Evolutionary conservation across 2,329 filamentous ascomycete species (phyloP).

Genomic region (Claviceps africana): DNA sequence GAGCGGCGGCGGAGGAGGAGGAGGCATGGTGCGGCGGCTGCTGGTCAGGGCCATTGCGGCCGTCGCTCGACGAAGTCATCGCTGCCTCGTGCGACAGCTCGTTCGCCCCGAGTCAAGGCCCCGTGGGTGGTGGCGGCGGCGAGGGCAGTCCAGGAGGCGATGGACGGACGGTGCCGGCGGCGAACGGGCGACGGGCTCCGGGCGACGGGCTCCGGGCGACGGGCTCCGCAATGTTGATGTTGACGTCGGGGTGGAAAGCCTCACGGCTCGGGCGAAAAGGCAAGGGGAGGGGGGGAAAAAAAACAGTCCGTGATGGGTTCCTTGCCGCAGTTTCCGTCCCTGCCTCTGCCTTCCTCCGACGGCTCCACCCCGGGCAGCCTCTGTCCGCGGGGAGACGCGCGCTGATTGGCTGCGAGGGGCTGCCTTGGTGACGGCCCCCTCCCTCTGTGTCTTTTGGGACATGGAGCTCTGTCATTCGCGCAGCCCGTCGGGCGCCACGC

Average conservation of each 20-base stretch:
- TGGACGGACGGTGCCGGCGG: background rate
- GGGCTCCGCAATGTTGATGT: constrained; percentile 1
- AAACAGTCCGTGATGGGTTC: too few relatives aligned
- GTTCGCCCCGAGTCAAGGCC: constrained; percentile 28
- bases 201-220: too few relatives aligned
- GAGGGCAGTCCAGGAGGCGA: background rate
- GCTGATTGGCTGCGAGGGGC: constrained; percentile 11
- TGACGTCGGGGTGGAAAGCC: background rate
- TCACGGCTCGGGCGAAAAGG: constrained; percentile 12
- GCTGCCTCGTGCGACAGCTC: constrained; percentile 41
- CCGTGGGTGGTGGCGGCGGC: background rate
- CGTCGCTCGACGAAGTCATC: constrained; percentile 46
- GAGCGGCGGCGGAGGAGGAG: background rate
- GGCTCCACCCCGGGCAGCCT: background rate
- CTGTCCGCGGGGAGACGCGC: constrained; percentile 7
- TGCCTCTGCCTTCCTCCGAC: background rate
- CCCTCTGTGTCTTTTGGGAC: background rate
- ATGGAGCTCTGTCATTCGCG: background rate
- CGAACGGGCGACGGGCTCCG: background rate
- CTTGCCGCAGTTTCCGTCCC: background rate
- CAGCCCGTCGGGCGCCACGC: background rate
- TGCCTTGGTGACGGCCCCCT: background rate
- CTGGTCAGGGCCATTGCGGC: constrained; percentile 16
- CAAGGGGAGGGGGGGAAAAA: too few relatives aligned
- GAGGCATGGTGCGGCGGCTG: background rate